phyloP scores from a whole-genome alignment of 2,329 filamentous ascomycete genomes.

The Pseudopithomyces chartarum region DNA sequence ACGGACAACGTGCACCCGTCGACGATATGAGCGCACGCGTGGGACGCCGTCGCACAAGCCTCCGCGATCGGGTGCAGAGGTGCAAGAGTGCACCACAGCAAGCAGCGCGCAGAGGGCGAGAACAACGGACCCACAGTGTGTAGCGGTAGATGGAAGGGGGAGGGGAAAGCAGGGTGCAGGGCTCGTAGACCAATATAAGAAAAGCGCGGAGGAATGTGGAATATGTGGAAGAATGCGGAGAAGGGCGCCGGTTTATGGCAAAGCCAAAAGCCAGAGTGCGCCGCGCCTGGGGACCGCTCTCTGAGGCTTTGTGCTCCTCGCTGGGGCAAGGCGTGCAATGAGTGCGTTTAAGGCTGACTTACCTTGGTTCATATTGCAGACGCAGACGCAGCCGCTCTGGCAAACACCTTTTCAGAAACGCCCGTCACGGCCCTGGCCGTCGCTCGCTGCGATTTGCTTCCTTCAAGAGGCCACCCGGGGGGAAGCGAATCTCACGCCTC shows the following conservation, averaged over 20 bases:
- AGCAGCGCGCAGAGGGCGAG: constrained; percentile 27
- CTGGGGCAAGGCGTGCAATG: constrained; percentile 20
- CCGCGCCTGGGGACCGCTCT: constrained; percentile 29
- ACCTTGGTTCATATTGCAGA: constrained; percentile 46
- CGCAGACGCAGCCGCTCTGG: constrained; percentile 24
- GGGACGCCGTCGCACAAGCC: constrained; percentile 41
- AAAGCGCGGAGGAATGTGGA: constrained; percentile 36
- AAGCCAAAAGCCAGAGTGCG: constrained; percentile 26
- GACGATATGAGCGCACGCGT: constrained; percentile 34
- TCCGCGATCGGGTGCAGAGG: constrained; percentile 40
- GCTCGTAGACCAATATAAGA: constrained; percentile 36
- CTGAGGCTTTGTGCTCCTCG: constrained; percentile 31
- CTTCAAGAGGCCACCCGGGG: constrained; percentile 5
- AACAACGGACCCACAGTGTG: constrained; percentile 34
- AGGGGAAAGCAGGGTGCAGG: constrained; percentile 24
- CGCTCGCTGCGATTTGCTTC: constrained; percentile 22
- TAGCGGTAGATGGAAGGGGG: constrained; percentile 32
- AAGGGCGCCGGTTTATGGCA: constrained; percentile 41
- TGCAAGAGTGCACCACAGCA: constrained; percentile 40
- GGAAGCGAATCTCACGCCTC: constrained; percentile 32
- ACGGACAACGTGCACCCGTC: constrained; percentile 45
- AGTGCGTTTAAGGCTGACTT: constrained; percentile 37
- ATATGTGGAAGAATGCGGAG: constrained; percentile 43
- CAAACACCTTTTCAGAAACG: constrained; percentile 26
- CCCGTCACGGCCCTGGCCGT: constrained; percentile 21